Percentiles rank a stretch among this genome's conserved stretches.
Conservation (phyloP, 345 rosid species). For the Rhodamnia rubescens region DNA sequence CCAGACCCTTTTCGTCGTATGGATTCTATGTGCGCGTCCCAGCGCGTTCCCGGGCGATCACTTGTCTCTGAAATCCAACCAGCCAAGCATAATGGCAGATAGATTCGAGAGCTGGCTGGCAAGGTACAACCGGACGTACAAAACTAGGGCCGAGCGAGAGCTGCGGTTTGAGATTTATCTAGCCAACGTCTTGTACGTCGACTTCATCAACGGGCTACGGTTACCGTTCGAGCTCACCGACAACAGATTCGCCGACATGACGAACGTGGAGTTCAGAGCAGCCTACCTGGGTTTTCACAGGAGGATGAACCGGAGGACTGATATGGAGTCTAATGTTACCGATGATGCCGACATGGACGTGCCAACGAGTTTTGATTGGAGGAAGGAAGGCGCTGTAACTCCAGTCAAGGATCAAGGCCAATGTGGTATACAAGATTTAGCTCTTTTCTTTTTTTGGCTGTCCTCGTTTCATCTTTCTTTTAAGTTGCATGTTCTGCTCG, state of each 20-base stretch:
- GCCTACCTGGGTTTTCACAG: conserved; percentile 31
- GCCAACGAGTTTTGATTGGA: conserved; percentile 63
- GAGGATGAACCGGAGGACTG: background rate
- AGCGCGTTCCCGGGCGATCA: background rate
- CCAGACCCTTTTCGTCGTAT: background rate
- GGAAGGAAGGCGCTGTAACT: conserved; percentile 67
- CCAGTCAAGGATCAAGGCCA: conserved; percentile 73
- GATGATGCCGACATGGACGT: background rate
- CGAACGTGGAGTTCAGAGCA: conserved; percentile 56
- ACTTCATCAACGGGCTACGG: conserved; percentile 51
- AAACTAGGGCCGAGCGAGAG: conserved; percentile 31
- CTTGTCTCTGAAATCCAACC: background rate
- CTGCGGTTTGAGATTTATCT: conserved; percentile 57
- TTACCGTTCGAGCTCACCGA: conserved; percentile 55
- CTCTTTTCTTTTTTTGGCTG: background rate
- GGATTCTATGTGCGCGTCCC: background rate
- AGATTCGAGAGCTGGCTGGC: conserved; percentile 53
- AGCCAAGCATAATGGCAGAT: background rate
- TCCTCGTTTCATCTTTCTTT: background rate
- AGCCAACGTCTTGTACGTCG: conserved; percentile 46
- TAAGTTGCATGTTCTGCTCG: background rate
- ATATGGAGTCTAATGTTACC: background rate
- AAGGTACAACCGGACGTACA: conserved; percentile 20
- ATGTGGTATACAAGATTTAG: conserved; percentile 40
- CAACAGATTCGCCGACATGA: conserved; percentile 75